Evolutionary conservation across 768 basidiomycete species (phyloP), one percentile per base, ranked within the genome.

Genomic region (Pleurotus giganteus): DNA sequence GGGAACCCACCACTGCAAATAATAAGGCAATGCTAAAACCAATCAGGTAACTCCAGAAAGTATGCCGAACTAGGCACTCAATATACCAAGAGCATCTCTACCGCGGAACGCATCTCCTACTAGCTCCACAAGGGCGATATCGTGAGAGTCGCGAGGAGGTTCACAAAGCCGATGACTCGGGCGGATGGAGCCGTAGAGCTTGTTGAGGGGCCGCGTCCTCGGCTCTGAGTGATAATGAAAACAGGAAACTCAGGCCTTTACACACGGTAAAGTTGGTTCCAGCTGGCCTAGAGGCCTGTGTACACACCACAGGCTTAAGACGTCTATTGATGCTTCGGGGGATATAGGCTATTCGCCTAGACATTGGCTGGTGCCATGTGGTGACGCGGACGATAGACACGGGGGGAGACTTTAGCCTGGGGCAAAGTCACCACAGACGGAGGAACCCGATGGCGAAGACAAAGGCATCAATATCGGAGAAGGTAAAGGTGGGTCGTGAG

Each of bases 61-160:
- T 23, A 51, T 51, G 21, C 49, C 21, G 15, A 23, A 36, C 17
- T 26, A 37, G 34, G 49, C n/a, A 28, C 37, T 37, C n/a, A 37
- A 47, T 23, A 28, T 21, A 47, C 24, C 46, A n/a, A 12, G 8
- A 19, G 46, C 27, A 28, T 51, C 37, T 23, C 37, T 17, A 11
- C 49, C 49, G 49, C 49, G 34, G 49, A 37, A 51, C 17, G 15
- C 34, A 32, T 32, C 19, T 50, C 49, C 15, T n/a, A 29, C 36
- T 50, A 15, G 49, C 19, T 51, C 49, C 49, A 51, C 49, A 51
- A 23, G 49, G 49, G 21, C 9, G 32, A 4, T 8, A 19, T 51
- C 49, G 49, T 51, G 49, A 37, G 49, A 51, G 49, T 12, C 26
- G 17, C 39, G 46, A 27, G 11, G 28, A 15, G 28, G 15, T 28